A percentile compares a stretch with the other conserved stretches of the same genome.
Evolutionary conservation across 208 protist species (phyloP).

Genomic region (Leishmania lainsoni): DNA sequence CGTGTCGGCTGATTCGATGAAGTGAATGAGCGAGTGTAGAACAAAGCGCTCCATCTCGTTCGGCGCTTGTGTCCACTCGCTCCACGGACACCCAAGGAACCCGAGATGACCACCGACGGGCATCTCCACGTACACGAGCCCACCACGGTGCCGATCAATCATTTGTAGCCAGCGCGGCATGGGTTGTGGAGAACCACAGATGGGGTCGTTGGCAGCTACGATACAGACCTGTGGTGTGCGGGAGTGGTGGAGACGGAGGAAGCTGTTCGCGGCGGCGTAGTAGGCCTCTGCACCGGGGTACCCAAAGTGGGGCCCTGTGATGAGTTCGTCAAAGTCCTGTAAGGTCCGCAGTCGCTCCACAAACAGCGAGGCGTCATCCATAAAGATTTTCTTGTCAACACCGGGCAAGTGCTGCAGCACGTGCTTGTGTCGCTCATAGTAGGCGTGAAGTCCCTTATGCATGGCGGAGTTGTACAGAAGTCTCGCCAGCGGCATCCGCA

Average conservation of each 20-base stretch:
- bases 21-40: conserved; percentile 22
- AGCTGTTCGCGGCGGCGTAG: conserved; percentile 50
- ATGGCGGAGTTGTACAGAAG: conserved; percentile 35
- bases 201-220: conserved; percentile 48
- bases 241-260: conserved; percentile 36
- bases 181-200: conserved; percentile 38
- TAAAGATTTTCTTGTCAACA: conserved; percentile 29
- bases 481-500: conserved; percentile 19
- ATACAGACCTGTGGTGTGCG: conserved; percentile 49
- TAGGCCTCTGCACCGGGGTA: conserved; percentile 40
- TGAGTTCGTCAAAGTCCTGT: conserved; percentile 45
- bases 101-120: conserved; percentile 66
- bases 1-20: conserved; percentile 8
- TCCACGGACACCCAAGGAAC: conserved; percentile 44
- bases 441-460: conserved; percentile 31
- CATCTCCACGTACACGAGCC: conserved; percentile 53
- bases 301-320: conserved; percentile 58
- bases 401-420: conserved; percentile 41
- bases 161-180: conserved; percentile 35
- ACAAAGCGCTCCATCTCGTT: conserved; percentile 62
- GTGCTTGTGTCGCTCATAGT: conserved; percentile 49
- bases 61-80: conserved; percentile 20
- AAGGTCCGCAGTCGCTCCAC: conserved; percentile 31
- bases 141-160: conserved; percentile 25
- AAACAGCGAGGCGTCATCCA: conserved; percentile 18